A percentile compares a stretch with the other conserved stretches of the same genome.
phyloP scores from a whole-genome alignment of 352 stramenopile species.

The Pythium insidiosum region DNA sequence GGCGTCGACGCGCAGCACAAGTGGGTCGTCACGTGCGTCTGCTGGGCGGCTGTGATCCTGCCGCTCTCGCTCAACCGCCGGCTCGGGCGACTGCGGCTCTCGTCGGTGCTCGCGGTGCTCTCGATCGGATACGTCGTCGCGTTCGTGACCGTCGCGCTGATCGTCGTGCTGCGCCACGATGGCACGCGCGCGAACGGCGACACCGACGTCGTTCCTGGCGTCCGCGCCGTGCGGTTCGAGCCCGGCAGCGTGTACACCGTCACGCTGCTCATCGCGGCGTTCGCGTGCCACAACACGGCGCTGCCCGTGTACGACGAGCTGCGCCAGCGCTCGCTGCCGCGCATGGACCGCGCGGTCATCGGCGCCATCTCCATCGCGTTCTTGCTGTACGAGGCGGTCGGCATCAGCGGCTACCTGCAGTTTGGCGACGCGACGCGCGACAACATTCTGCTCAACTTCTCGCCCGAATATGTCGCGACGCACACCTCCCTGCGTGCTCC shows the following conservation, averaged over 20 bases:
- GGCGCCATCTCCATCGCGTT: slow-evolving; percentile 59
- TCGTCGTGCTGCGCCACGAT: slow-evolving; percentile 21
- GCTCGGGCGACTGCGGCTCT: slow-evolving; percentile 51
- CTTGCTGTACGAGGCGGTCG: slow-evolving; percentile 61
- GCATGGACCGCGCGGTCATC: slow-evolving; percentile 60
- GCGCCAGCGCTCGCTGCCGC: slow-evolving; percentile 30
- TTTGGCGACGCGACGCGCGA: slow-evolving; percentile 54
- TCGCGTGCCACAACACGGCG: slow-evolving; percentile 73
- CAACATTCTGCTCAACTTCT: slow-evolving; percentile 78
- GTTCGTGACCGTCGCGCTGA: slow-evolving; percentile 45
- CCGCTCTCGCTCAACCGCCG: slow-evolving; percentile 49
- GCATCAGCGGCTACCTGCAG: slow-evolving; percentile 60
- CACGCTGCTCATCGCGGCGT: slow-evolving; percentile 63
- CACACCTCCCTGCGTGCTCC: slow-evolving; percentile 33
- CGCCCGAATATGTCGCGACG: slow-evolving; percentile 37
- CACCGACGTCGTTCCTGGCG: slow-evolving; percentile 16
- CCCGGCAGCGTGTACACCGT: slow-evolving; percentile 63
- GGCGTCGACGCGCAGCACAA: slow-evolving; percentile 26
- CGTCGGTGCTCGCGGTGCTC: slow-evolving; percentile 52
- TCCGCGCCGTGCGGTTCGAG: slow-evolving; percentile 45
- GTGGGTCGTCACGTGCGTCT: slow-evolving; percentile 46
- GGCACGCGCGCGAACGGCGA: background rate
- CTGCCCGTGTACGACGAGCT: slow-evolving; percentile 74
- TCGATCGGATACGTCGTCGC: slow-evolving; percentile 63
- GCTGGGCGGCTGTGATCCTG: slow-evolving; percentile 31